These are phyloP conservation scores for Boechera divaricarpa DNA, from an alignment of 345 rosid genomes.

Conservation along the genomic window DNA sequence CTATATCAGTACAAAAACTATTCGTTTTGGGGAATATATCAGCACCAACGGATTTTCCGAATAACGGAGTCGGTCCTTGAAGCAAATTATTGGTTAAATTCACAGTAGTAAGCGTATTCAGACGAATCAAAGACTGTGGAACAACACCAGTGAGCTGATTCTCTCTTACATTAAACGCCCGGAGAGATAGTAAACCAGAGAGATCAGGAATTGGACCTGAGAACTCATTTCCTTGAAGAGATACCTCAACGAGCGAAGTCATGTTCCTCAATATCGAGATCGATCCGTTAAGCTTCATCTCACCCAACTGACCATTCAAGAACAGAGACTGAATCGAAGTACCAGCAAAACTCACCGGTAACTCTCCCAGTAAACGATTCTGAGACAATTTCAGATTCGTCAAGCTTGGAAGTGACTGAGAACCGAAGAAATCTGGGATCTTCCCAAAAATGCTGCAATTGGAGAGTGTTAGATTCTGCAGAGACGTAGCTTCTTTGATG, in stretches of 20 bases:
- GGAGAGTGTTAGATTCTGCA: constrained; percentile 59
- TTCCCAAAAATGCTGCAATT: constrained; percentile 54
- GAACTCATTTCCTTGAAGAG: constrained; percentile 65
- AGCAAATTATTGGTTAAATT: constrained; percentile 55
- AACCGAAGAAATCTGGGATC: constrained; percentile 58
- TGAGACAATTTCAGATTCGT: constrained; percentile 50
- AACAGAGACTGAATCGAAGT: constrained; percentile 53
- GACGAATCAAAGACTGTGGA: constrained; percentile 53
- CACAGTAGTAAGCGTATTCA: constrained; percentile 48
- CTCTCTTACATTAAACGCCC: constrained; percentile 58
- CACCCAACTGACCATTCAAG: constrained; percentile 55
- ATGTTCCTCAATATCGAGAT: constrained; percentile 57
- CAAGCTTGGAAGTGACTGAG: constrained; percentile 48
- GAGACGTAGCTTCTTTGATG: constrained; percentile 50
- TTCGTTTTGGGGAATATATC: constrained; percentile 40
- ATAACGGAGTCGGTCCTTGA: constrained; percentile 52
- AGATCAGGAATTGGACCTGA: constrained; percentile 80
- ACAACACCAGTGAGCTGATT: constrained; percentile 73
- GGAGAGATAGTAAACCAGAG: constrained; percentile 44
- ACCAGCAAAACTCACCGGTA: constrained; percentile 51
- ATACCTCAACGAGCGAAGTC: constrained; percentile 62
- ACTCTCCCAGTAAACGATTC: constrained; percentile 59
- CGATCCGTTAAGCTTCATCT: constrained; percentile 56
- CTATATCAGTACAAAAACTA: constrained; percentile 47
- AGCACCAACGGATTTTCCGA: constrained; percentile 24